Base-by-base conservation (phyloP, 2,329 filamentous ascomycete species). In the Venturiaceae sp. region DNA sequence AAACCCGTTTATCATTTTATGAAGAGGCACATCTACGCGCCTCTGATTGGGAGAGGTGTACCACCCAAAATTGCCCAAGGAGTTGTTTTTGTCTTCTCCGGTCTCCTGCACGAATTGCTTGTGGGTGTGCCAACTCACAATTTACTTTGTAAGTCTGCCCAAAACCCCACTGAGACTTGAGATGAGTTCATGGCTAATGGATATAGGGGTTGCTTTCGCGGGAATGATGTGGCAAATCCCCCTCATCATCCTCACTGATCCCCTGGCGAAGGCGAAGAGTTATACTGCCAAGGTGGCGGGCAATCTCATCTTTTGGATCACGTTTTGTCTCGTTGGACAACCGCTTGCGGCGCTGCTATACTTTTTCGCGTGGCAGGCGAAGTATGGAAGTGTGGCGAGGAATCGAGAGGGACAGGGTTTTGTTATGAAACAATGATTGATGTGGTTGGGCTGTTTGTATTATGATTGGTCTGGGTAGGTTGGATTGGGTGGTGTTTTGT, bases 341-440 rank as follows among this genome's bases (percentile, higher is more conserved):
- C 94, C 94, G 0, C 82, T 97, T 65, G 94, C 90, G 1, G 92
- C 90, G 0, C 76, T 99, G 61, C 79, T 95, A 70, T 99, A 99
- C 72, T 99, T 96, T 72, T 97, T 97, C 70, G 92, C 92, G 1
- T 99, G 94, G 92, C 92, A 97, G 74, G 90, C 90, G 58, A 97
- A 97, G 76, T 96, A 96, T 69, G 94, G 94, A 19, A 57, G 55
- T 36, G 44, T 50, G 44, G 44, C 44, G 13, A 23, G 44, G 6
- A 50, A 16, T 30, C 44, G 26, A n/a, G 44, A 50, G 44, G 26
- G 26, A 16, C 23, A 50, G 44, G 44, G 44, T 5, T 36, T 53
- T 14, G 52, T 34, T 5, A 37, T 23, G 34, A 34, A 53, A 13
- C 8, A 13, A 37, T 53, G 32, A 53, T n/a, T n/a, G n/a, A n/a